Conservation (phyloP, 1,284 basidiomycete genomes). For the Ustilago bromivora region DNA sequence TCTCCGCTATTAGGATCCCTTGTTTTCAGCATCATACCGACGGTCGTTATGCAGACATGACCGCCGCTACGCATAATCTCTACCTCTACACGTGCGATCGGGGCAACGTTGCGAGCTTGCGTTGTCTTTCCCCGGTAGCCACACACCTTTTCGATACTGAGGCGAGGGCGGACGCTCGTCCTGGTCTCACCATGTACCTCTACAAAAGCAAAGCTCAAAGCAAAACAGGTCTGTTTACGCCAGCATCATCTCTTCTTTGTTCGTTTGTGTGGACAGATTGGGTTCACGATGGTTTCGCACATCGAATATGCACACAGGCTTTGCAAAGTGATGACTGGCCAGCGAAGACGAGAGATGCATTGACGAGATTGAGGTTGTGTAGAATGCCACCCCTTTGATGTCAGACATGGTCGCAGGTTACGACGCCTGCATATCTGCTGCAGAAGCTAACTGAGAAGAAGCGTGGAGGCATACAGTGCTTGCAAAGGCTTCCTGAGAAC, state of each 20-base stretch:
- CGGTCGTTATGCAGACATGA: conserved; percentile 35
- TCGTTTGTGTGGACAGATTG: conserved; percentile 1
- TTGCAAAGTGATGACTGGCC: background rate
- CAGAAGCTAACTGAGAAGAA: no score
- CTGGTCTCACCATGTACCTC: conserved; percentile 43
- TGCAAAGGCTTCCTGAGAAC: no score
- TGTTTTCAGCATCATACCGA: conserved; percentile 25
- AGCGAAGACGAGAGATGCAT: no score
- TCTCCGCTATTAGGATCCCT: conserved; percentile 22
- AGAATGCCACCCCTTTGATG: no score
- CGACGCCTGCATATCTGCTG: no score
- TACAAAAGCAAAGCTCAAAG: conserved; percentile 50
- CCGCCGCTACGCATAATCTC: conserved; percentile 33
- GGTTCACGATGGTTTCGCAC: background rate
- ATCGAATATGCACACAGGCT: background rate
- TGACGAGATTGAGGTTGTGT: no score
- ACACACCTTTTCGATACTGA: conserved; percentile 31
- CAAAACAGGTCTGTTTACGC: conserved; percentile 52
- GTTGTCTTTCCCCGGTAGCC: conserved; percentile 31
- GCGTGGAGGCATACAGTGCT: no score
- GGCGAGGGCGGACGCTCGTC: conserved; percentile 5
- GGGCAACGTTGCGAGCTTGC: conserved; percentile 47
- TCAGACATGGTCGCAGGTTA: no score
- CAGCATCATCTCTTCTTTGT: conserved; percentile 6
- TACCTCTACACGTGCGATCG: conserved; percentile 15